Percentiles rank a stretch among this genome's conserved stretches.
Evolutionary conservation across 2,329 filamentous ascomycete genomes (phyloP).

Genomic region (Escovopsis sp.): DNA sequence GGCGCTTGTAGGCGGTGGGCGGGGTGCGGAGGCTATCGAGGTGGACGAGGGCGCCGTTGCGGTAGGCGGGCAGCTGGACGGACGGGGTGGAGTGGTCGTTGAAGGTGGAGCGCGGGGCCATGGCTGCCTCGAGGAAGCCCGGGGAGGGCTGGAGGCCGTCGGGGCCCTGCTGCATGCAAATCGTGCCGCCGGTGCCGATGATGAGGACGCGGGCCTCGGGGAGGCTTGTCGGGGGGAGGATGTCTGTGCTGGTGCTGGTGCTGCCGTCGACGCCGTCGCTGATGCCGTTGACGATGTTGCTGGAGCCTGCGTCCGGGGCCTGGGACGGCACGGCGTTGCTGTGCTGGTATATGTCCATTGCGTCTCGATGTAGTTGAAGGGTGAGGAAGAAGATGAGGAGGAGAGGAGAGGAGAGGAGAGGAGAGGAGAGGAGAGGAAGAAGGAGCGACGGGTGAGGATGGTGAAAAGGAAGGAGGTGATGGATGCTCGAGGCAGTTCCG

Average conservation of each 20-base stretch:
- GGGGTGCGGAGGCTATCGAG: conserved; percentile 67
- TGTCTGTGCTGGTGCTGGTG: conserved; percentile 9
- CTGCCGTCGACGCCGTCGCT: neutral
- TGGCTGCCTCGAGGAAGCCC: conserved; percentile 68
- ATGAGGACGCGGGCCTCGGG: conserved; percentile 74
- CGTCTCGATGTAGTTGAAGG: too few relatives aligned
- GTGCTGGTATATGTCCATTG: neutral
- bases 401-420: neutral
- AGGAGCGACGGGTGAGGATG: conserved; percentile 6
- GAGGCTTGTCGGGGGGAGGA: conserved; percentile 15
- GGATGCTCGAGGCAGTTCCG: neutral
- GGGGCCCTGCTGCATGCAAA: conserved; percentile 76
- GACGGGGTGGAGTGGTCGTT: conserved; percentile 44
- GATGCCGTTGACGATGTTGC: neutral
- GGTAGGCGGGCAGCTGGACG: conserved; percentile 37
- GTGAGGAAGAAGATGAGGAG: neutral
- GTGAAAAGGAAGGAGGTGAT: neutral
- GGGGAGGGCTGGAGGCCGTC: conserved; percentile 68
- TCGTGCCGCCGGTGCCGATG: conserved; percentile 80
- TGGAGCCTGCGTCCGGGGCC: neutral
- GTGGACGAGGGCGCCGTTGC: conserved; percentile 31
- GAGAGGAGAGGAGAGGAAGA: conserved; percentile 5
- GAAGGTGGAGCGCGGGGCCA: conserved; percentile 71
- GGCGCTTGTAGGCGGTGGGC: conserved; percentile 61
- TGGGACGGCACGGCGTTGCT: neutral